Evolutionary conservation across 2,329 filamentous ascomycete genomes (phyloP).

Genomic region (Arthrinium puccinioides): DNA sequence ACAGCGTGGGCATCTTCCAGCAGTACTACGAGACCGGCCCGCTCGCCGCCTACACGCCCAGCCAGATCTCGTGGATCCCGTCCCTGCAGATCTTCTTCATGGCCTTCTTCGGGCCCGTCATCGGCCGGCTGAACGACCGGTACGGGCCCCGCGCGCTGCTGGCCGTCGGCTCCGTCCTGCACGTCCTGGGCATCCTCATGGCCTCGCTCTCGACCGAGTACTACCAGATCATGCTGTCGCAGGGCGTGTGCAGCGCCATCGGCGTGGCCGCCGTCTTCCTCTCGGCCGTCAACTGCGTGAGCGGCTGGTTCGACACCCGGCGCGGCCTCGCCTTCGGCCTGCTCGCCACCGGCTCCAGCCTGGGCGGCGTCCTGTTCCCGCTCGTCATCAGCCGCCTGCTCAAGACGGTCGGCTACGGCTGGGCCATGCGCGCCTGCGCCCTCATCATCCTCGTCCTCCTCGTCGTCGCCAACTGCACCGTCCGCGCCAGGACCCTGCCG

Average conservation of each 20-base stretch:
- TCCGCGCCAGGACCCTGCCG: background rate
- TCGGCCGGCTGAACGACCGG: constrained; percentile 57
- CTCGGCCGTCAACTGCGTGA: constrained; percentile 20
- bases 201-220: constrained; percentile 40
- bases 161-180: constrained; percentile 42
- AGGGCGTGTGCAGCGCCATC: constrained; percentile 31
- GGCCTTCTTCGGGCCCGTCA: constrained; percentile 23
- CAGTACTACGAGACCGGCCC: constrained; percentile 46
- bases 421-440: constrained; percentile 11
- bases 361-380: constrained; percentile 51
- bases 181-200: constrained; percentile 62
- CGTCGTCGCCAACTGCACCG: constrained; percentile 7
- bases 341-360: constrained; percentile 43
- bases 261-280: constrained; percentile 37
- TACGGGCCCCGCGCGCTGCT: constrained; percentile 55
- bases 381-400: constrained; percentile 51
- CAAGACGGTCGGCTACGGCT: constrained; percentile 37
- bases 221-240: constrained; percentile 37
- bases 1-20: constrained; percentile 48
- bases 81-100: constrained; percentile 43
- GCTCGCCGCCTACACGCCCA: constrained; percentile 38
- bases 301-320: constrained; percentile 45
- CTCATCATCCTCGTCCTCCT: constrained; percentile 12
- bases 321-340: constrained; percentile 47
- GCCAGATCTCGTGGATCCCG: constrained; percentile 52